These are phyloP conservation scores for Tolypocladium paradoxum DNA, from an alignment of 2,329 filamentous ascomycete genomes.

Conservation along the genomic window DNA sequence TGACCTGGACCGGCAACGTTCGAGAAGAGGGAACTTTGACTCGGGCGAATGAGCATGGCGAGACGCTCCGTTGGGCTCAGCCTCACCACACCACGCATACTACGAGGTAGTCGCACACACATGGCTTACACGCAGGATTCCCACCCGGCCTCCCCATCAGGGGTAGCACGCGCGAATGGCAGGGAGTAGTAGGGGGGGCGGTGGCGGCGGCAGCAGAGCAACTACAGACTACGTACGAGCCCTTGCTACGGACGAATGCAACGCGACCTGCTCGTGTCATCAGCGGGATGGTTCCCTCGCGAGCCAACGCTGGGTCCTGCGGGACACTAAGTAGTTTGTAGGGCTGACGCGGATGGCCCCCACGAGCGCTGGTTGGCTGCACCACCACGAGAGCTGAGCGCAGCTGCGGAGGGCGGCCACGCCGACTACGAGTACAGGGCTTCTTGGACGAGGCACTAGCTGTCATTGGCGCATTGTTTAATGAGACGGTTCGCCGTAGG, in stretches of 20 bases:
- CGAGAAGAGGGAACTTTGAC: neutral
- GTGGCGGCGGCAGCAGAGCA: neutral
- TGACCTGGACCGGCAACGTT: neutral
- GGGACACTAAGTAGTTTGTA: constrained; percentile 10
- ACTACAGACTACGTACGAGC: neutral
- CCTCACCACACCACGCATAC: neutral
- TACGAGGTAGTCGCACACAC: neutral
- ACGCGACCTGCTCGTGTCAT: neutral
- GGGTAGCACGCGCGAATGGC: neutral
- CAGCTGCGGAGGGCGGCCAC: neutral
- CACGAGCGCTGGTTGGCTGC: constrained; percentile 8
- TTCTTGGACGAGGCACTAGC: constrained; percentile 2
- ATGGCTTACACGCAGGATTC: constrained; percentile 2
- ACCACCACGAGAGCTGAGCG: constrained; percentile 6
- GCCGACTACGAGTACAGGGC: constrained; percentile 4
- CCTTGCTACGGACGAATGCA: neutral
- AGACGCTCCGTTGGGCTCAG: neutral
- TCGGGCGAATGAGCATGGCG: constrained; percentile 1
- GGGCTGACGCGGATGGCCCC: constrained; percentile 10
- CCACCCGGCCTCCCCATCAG: neutral
- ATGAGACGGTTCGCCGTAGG: neutral
- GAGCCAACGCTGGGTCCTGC: neutral
- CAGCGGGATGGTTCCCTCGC: neutral
- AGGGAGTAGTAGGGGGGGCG: too few relatives aligned
- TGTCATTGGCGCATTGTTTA: neutral